These are phyloP conservation scores for Pseudoneurospora amorphoporcata DNA, from an alignment of 495 filamentous ascomycete genomes.

Conservation along the genomic window DNA sequence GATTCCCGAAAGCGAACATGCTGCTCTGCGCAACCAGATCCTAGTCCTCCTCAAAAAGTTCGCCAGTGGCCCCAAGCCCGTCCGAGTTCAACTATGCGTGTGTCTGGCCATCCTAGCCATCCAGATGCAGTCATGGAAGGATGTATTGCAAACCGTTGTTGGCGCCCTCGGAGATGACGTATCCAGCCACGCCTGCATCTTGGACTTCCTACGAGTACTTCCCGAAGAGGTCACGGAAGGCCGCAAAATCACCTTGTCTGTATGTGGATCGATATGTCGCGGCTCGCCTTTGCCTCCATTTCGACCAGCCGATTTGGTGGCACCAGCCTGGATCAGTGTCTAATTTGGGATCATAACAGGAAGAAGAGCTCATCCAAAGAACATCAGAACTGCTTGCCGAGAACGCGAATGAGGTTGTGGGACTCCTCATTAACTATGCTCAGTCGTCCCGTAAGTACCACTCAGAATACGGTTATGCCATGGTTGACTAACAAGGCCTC, in stretches of 20 bases:
- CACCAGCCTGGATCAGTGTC: slow-evolving; percentile 38
- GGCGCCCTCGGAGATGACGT: slow-evolving; percentile 65
- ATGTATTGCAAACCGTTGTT: slow-evolving; percentile 76
- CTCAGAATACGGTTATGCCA: background rate
- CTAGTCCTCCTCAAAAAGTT: slow-evolving; percentile 68
- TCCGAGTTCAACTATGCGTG: slow-evolving; percentile 89
- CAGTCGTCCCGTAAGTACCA: slow-evolving; percentile 70
- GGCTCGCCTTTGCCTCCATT: slow-evolving; percentile 32
- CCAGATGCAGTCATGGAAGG: slow-evolving; percentile 93
- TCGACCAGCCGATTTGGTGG: slow-evolving; percentile 27
- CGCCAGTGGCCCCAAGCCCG: slow-evolving; percentile 75
- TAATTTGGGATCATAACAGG: slow-evolving; percentile 53
- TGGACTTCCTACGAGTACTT: slow-evolving; percentile 92
- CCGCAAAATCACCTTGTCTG: slow-evolving; percentile 95
- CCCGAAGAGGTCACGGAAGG: slow-evolving; percentile 99
- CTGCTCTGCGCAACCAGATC: slow-evolving; percentile 70
- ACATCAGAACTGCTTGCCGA: slow-evolving; percentile 81
- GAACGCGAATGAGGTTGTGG: slow-evolving; percentile 78
- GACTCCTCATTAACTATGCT: slow-evolving; percentile 76
- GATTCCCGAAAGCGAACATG: slow-evolving; percentile 63
- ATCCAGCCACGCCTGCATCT: slow-evolving; percentile 67
- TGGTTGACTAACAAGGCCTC: background rate
- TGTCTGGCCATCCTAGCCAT: slow-evolving; percentile 89
- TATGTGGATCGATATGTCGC: slow-evolving; percentile 61
- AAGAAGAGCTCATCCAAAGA: slow-evolving; percentile 77